Evolutionary conservation across 208 protist genomes (phyloP).

Genomic region (Tetramitus jugosus): DNA sequence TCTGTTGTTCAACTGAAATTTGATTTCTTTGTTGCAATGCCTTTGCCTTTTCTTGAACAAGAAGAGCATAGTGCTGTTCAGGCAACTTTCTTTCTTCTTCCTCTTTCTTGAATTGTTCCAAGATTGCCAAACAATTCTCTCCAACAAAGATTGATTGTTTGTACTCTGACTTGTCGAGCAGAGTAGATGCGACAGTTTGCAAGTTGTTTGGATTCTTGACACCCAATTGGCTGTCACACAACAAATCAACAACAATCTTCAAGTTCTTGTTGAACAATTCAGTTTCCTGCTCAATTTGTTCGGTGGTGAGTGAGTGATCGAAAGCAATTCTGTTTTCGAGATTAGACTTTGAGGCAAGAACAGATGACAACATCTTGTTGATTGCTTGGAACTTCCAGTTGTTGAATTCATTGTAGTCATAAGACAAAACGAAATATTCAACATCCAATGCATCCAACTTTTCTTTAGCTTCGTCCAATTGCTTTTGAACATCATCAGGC

Average conservation of each 20-base stretch:
- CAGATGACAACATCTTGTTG: background rate
- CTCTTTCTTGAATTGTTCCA: background rate
- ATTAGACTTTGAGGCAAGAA: background rate
- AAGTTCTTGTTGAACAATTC: too few species aligned
- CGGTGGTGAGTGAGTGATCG: background rate
- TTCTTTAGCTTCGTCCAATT: background rate
- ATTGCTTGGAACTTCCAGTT: background rate
- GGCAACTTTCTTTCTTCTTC: background rate
- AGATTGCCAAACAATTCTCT: background rate
- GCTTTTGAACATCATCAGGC: background rate
- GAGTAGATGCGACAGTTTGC: too few species aligned
- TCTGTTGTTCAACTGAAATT: background rate
- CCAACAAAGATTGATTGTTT: too few species aligned
- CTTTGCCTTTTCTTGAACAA: background rate
- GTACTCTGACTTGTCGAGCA: too few species aligned
- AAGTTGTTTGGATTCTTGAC: too few species aligned
- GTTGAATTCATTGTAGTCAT: background rate
- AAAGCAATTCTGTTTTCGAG: background rate
- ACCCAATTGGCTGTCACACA: too few species aligned
- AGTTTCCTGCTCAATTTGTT: background rate
- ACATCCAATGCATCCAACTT: background rate
- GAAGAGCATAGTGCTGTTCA: background rate
- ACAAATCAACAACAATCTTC: too few species aligned
- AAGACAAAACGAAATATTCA: too few species aligned
- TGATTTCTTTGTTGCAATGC: background rate